phyloP scores from a whole-genome alignment of 805 yeast genomes.

The Candida sonorensis region DNA sequence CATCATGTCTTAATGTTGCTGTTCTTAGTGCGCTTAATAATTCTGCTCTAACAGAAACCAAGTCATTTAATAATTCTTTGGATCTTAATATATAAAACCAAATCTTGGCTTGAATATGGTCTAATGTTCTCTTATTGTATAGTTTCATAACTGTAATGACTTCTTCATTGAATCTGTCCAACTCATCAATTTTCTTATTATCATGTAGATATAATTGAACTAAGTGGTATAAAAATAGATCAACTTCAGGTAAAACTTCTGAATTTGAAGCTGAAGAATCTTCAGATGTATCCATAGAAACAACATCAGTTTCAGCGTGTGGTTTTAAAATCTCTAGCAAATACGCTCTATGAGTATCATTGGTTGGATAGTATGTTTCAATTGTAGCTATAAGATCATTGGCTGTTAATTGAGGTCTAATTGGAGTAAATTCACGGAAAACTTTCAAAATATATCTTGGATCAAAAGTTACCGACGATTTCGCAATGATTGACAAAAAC shows the following conservation, averaged over 20 bases:
- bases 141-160: constrained; percentile 48
- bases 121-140: constrained; percentile 78
- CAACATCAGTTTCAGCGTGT: constrained; percentile 26
- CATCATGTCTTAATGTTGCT: constrained; percentile 86
- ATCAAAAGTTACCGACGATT: constrained; percentile 53
- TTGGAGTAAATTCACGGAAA: constrained; percentile 70
- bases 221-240: constrained; percentile 70
- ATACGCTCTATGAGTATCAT: constrained; percentile 34
- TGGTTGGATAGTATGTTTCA: constrained; percentile 46
- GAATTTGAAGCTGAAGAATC: constrained; percentile 16
- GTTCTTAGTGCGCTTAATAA: constrained; percentile 74
- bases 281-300: constrained; percentile 28
- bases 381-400: constrained; percentile 51
- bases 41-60: constrained; percentile 57
- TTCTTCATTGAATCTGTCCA: constrained; percentile 47
- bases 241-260: constrained; percentile 68
- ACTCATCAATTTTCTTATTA: constrained; percentile 38
- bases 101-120: constrained; percentile 78
- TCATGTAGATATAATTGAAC: constrained; percentile 75
- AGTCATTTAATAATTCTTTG: constrained; percentile 53
- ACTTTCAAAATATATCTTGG: constrained; percentile 83
- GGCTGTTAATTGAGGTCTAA: constrained; percentile 58
- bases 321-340: constrained; percentile 30
- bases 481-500: constrained; percentile 20
- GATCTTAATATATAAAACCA: constrained; percentile 89